Evolutionary conservation across 139 green algal species (phyloP), one percentile per base, ranked within the genome.

Genomic region (Chlamydomonas incerta): DNA sequence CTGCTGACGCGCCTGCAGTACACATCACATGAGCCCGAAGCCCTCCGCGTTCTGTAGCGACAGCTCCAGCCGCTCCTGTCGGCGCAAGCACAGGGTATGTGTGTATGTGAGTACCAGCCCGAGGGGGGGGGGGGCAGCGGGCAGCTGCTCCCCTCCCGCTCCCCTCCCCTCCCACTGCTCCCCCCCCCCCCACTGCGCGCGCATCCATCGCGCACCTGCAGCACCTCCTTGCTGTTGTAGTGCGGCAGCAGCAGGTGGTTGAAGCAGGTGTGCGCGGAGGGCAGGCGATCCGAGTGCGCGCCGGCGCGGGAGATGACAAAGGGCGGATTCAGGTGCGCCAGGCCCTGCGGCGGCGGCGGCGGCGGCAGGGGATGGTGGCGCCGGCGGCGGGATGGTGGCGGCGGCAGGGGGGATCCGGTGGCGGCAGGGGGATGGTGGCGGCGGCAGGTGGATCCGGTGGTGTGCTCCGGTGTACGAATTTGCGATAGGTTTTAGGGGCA

Each of bases 201-300:
- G 17, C 20, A 33, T 55, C 35, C 21, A 10, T 10, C 26, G 0
- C 75, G 1, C 26, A 79, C 68, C 80, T 65, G 33, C 28, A 79
- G 80, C 55, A 86, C 34, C 31, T 75, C 79, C 66, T 85, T 85
- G 79, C 79, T 81, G 28, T 57, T 85, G 88, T 98, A 98, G 29
- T 93, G 91, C 2, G 96, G 96, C 85, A 99, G 87, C 71, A 99
- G 89, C 81, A 99, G 89, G 80, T 95, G 88, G 88, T 99, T 98
- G 94, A 98, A 99, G 92, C 96, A 99, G 29, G 96, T 98, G 91
- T 98, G 96, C 0, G 95, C 94, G 4, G 95, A 97, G 33, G 96
- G 96, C 76, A 97, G 90, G 3, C 93, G 87, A 46, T 93, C 90
- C 21, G 72, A 88, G 83, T 95, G 82, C 0, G 85, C 46, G 23